Base-by-base conservation (phyloP, 2,329 filamentous ascomycete genomes). In the Neocatenulostroma microsporum region DNA sequence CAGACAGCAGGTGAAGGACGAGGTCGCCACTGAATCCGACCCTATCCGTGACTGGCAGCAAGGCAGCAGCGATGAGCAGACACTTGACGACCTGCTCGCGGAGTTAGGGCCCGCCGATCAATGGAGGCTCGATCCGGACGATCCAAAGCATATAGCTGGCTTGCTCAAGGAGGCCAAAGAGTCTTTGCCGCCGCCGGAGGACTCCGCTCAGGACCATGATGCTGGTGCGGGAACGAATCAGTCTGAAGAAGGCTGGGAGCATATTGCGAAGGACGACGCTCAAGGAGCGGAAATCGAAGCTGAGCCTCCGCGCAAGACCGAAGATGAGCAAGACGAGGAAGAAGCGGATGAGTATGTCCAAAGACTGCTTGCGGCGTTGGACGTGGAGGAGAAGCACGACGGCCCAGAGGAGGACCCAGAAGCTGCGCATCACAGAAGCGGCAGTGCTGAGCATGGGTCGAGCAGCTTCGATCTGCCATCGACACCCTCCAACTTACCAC, bases 281-380 rank as follows among this genome's bases (percentile, higher is more conserved):
- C 9, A 12, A 12, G 19, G 23, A 5, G 25, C 34, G 12, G 20
- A 23, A n/a, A n/a, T n/a, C 10, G 34, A 26, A 9, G 26, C 3
- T 17, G 17, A 20, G 29, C 3, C 13, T 40, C 15, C 29, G 42
- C 11, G 38, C 42, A 45, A 49, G 24, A 30, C 30, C 2, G 42
- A 54, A 35, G 57, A 60, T 26, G 33, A 49, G 27, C 42, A 45
- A 21, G 59, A 61, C 28, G 55, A 61, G 30, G 41, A 58, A 44
- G 65, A 66, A 33, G 64, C 66, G 9, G 62, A 68, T 24, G 66
- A 69, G 14, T 61, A 69, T 14, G 64, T 70, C 24, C 58, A 65
- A 25, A 54, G 57, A 30, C 57, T 69, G 6, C 61, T 70, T 36
- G 66, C 66, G 5, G 66, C 68, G 43, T 47, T 70, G 5, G 65